Evolutionary conservation across 495 filamentous ascomycete species (phyloP), one percentile per base, ranked within the genome.

Genomic region (Haplographium delicatum): DNA sequence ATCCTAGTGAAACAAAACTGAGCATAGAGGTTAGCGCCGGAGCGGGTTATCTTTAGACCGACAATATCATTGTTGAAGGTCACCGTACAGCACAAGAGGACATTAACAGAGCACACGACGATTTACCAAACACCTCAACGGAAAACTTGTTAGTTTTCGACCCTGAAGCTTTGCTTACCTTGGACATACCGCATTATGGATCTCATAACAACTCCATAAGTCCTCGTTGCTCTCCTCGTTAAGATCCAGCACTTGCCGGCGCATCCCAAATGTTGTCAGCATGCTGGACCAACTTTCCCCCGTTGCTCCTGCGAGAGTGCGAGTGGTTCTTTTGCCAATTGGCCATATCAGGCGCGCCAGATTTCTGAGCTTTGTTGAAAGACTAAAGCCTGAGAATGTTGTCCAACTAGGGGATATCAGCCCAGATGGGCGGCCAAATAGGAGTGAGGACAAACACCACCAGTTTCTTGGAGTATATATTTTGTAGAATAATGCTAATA

Each of bases 281-380:
- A 95, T 95, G 90, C 76, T 88, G 60, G 91, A 96, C 67, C 81
- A 85, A 58, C 79, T 95, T 59, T 86, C 90, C 56, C 89, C 89
- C 59, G 78, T 89, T 69, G 84, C 91, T 62, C 90, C 94, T 53
- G 91, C 88, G 69, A 86, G 87, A 71, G 76, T 97, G 56, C 82
- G 84, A 64, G 87, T 82, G 34, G 75, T 96, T 46, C 73, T 95
- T 35, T 71, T 96, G 34, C 94, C 93, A 34, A 74, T 94, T 61
- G 93, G 93, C 28, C 80, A 74, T 55, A 93, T 97, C 62, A 88
- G 81, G 62, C 82, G 83, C 24, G 85, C 85, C 16, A 79, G 89
- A 46, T 96, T 96, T 66, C 62, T 80, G 46, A 72, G 73, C 51
- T 95, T 96, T 66, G 78, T 89, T 56, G 77, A 82, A 38, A 80